Base-by-base conservation (phyloP, 371 early-diverging fungal species). In the Thermomucor indicae-seudaticae region DNA sequence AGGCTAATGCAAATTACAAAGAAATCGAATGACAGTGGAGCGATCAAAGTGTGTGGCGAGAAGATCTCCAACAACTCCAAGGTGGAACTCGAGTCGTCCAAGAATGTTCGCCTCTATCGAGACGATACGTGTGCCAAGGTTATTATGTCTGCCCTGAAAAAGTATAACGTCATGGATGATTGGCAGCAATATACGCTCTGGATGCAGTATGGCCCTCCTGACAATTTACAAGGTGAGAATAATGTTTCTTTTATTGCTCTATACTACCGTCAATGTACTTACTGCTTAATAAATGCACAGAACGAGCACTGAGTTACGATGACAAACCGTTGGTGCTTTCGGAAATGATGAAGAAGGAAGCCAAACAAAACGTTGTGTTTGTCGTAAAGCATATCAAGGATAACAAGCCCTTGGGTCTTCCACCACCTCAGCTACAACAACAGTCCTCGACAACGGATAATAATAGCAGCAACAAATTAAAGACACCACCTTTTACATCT, bases 131-230 rank as follows among this genome's bases (percentile, higher is more conserved):
- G 94, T 58, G 76, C 85, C 28, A 91, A 89, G 58, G 88, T 96
- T 6, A 74, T 97, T 14, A 88, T 85, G 4, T 88, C 86, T 7
- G 90, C 91, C 0, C 68, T 97, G 38, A 87, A 86, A 49, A 94
- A 95, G 67, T 96, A 93, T 74, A 92, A 95, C 57, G 88, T 97
- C 19, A 59, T 64, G 30, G 93, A 91, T 60, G 88, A 91, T 55
- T 92, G 92, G 93, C 80, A 82, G 48, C 80, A 92, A 50, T 95
- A 93, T 62, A 81, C 87, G 2, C 67, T 95, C 19, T 88, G 91
- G 70, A 83, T 95, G 25, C 77, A 79, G 30, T 83, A 76, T 45
- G 83, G 84, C 6, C 62, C 73, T n/a, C 70, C 57, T 19, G 77
- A 65, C 25, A 66, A 68, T 48, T 49, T 64, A 2, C 68, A 68